These are phyloP conservation scores for Neurospora pannonica DNA, from an alignment of 495 filamentous ascomycete genomes.

Conservation along the genomic window DNA sequence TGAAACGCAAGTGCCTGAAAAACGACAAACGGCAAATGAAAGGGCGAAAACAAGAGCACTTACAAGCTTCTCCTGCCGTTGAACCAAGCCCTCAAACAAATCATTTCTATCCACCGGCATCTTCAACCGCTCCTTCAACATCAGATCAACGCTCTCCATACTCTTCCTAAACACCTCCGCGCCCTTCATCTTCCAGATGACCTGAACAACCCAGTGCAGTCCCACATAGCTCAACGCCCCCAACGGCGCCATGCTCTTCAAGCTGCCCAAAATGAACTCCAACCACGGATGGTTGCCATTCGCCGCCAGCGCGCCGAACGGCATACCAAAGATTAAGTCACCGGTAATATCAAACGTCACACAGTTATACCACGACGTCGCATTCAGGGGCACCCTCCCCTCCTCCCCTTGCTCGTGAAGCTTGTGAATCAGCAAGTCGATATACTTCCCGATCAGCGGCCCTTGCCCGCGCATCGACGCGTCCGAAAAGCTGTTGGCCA, in stretches of 20 bases:
- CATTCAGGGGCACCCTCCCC: constrained; percentile 17
- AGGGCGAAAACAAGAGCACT: neutral
- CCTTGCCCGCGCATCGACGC: constrained; percentile 31
- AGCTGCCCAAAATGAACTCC: constrained; percentile 15
- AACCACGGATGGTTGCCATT: constrained; percentile 26
- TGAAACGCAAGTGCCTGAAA: neutral
- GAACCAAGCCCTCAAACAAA: constrained; percentile 31
- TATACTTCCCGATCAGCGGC: constrained; percentile 24
- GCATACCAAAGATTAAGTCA: constrained; percentile 44
- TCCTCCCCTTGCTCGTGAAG: constrained; percentile 14
- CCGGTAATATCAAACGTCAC: constrained; percentile 51
- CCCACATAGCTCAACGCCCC: constrained; percentile 16
- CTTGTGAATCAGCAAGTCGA: constrained; percentile 30
- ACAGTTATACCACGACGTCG: constrained; percentile 42
- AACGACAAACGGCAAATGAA: neutral
- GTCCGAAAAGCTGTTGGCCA: constrained; percentile 42
- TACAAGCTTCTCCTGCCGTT: constrained; percentile 19
- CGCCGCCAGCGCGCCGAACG: constrained; percentile 40
- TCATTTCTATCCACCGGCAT: constrained; percentile 22
- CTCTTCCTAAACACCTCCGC: constrained; percentile 1
- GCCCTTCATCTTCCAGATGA: neutral
- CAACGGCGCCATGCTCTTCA: constrained; percentile 17
- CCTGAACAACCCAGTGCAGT: constrained; percentile 3
- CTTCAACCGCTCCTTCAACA: constrained; percentile 21
- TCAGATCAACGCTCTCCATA: constrained; percentile 10